Evolutionary conservation across 140 eudicot genomes (phyloP), one percentile per base, ranked within the genome.

Genomic region (Ambrosia hybrid): DNA sequence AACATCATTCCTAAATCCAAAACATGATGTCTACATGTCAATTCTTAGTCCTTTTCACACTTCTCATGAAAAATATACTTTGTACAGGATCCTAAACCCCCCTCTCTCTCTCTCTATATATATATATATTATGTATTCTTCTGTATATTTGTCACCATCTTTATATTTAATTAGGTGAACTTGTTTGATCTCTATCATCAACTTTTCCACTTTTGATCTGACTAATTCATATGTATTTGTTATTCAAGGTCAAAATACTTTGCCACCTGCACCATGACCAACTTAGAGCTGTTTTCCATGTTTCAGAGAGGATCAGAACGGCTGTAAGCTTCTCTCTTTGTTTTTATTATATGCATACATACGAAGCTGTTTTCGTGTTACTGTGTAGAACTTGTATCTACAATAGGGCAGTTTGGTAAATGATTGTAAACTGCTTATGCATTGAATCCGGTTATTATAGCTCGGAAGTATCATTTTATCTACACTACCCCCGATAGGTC

Each of bases 401-500:
- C 60, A 63, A 6, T 11, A 64, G 14, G 41, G 11, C 17, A 17
- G 49, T 52, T 16, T 56, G 21, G n/a, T 11, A 49, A 48, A 43
- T 59, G 52, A 36, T 65, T 65, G 16, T 5, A 53, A 46, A 36
- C 68, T 65, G 16, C 7, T 62, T 53, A 26, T 62, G 59, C 43
- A 17, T 57, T 46, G 73, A 64, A 38, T 14, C 80, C 88, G 97
- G 89, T 81, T 68, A 76, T 80, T 9, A 58, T 78, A 33, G 96
- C 97, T 56, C 81, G 94, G 39, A 89, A 87, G 74, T 79, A 70
- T 62, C 75, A 91, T 76, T 91, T 91, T 51, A 91, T 88, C 64
- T 91, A 84, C 81, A 91, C 91, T 0, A 91, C 97, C 13, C 97
- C 97, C 4, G 91, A 86, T 77, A 82, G 96, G 7, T 73, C 93